Base-by-base conservation (phyloP, 2,329 filamentous ascomycete genomes). In the Cladosporium oxysporum region DNA sequence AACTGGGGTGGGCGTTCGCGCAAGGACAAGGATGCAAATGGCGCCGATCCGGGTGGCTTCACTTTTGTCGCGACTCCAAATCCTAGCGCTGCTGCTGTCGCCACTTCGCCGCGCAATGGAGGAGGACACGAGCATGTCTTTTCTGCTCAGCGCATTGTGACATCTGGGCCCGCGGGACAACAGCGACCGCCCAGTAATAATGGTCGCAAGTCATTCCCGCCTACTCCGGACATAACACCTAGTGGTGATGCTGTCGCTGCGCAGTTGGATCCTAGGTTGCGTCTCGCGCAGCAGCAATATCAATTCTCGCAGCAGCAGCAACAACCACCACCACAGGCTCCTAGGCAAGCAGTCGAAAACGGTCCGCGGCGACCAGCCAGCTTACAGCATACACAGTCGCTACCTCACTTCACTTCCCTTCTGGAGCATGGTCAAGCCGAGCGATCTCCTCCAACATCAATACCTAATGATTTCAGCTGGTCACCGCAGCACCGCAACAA, bases 1-100 rank as follows among this genome's bases (percentile, higher is more conserved):
- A 93, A 93, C 72, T 94, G 91, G 91, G 89, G 90, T 67, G 90
- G 91, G 5, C 85, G 91, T 65, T 83, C 85, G 59, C 89, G 87
- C 74, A 84, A 83, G 68, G 79, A 79, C 61, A 71, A 75, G 61
- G 79, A 77, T 49, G 74, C 71, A 26, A 65, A 70, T 12, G 67
- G 69, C 11, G 60, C 64, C 8, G 72, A 74, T 33, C 58, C 66
- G 2, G 71, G 70, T 26, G 66, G 66, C 66, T 72, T 76, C 69
- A 73, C 75, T 21, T 75, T 75, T 52, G 73, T 74, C 37, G 67
- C 69, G 5, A 66, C 69, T 2, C 73, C 71, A 7, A 67, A 29
- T 47, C 67, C 29, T 23, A 29, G 37, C 12, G 21, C 37, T 37
- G 63, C 26, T 49, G 65, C 23, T 31, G 62, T 16, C 5, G 64